Evolutionary conservation across 2,329 filamentous ascomycete genomes (phyloP), one percentile per base, ranked within the genome.

Genomic region (Aciculosporium take): DNA sequence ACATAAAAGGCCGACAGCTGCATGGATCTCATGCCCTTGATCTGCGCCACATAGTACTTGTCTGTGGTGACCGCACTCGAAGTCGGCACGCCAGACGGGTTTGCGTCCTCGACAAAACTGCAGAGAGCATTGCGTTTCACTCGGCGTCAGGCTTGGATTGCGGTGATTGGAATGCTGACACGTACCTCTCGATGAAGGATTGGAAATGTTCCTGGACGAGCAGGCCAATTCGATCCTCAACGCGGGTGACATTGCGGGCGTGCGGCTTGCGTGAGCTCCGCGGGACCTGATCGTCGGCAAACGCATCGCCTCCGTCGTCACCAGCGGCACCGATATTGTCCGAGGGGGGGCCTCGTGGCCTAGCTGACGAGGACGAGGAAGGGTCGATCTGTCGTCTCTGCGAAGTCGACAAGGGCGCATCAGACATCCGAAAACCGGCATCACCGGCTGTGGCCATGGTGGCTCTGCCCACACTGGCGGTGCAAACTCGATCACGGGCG

Each of bases 1-100:
- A 93, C 75, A 57, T 91, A 93, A 44, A 91, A 76, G 5, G 84
- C 91, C 1, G 84, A 89, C n/a, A 89, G 72, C 48, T 77, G 70
- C 57, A 81, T 83, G 18, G 72, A 71, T 44, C 75, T 72, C 70
- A 93, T 77, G 46, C 79, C 81, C 54, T 84, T 79, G 51, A 93
- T 85, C 62, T 88, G 84, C 38, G 82, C 82, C 44, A 91, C 71
- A 59, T 91, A 93, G 65, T 87, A 88, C 57, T 82, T 84, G 64
- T 87, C 81, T 21, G 81, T 84, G 4, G 78, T 81, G 35, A 78
- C 69, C 23, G 79, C 78, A 55, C 81, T 85, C 13, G 83, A 81
- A 3, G 74, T 67, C 8, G 80, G 79, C 6, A 69, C 66, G 34
- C 70, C 72, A 12, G 75, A 82, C 3, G 78, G 67, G 5, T 71